Conservation (phyloP, 1,284 basidiomycete genomes). For the Inonotus hispidus region DNA sequence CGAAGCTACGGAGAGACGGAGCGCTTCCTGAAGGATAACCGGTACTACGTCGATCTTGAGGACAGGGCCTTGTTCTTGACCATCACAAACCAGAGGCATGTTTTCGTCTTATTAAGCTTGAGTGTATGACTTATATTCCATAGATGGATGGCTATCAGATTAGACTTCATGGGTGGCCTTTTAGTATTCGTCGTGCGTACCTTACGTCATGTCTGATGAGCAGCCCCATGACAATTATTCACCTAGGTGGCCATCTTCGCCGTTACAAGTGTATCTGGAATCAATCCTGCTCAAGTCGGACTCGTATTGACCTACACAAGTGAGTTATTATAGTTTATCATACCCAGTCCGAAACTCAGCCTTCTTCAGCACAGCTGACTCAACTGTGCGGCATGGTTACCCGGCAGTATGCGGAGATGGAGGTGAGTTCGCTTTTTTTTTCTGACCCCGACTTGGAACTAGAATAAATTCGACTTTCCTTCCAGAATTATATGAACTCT, state of each 20-base stretch:
- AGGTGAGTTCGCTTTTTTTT: conserved; percentile 36
- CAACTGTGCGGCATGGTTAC: conserved; percentile 55
- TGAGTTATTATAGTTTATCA: conserved; percentile 23
- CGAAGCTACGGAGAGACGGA: conserved; percentile 62
- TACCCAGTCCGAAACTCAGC: conserved; percentile 12
- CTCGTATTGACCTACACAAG: conserved; percentile 70
- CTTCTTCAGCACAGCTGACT: conserved; percentile 38
- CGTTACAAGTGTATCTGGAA: conserved; percentile 46
- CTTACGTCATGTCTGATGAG: conserved; percentile 10
- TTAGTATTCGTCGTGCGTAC: conserved; percentile 58
- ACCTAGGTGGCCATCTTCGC: conserved; percentile 48
- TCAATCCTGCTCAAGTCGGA: conserved; percentile 64
- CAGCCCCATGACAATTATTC: background rate
- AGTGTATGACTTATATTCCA: conserved; percentile 7
- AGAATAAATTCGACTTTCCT: conserved; percentile 10
- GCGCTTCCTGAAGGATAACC: conserved; percentile 63
- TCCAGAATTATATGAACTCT: conserved; percentile 67
- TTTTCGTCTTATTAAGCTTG: background rate
- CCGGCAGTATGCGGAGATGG: conserved; percentile 59
- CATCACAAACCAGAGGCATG: conserved; percentile 55
- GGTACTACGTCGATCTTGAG: conserved; percentile 72
- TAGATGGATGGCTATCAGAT: conserved; percentile 74
- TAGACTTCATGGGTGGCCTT: conserved; percentile 67
- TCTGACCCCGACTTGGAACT: background rate
- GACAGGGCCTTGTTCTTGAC: conserved; percentile 58